These are phyloP conservation scores for Isoetes engelmannii DNA, from an alignment of 83 land plant species.

Conservation along the genomic window DNA sequence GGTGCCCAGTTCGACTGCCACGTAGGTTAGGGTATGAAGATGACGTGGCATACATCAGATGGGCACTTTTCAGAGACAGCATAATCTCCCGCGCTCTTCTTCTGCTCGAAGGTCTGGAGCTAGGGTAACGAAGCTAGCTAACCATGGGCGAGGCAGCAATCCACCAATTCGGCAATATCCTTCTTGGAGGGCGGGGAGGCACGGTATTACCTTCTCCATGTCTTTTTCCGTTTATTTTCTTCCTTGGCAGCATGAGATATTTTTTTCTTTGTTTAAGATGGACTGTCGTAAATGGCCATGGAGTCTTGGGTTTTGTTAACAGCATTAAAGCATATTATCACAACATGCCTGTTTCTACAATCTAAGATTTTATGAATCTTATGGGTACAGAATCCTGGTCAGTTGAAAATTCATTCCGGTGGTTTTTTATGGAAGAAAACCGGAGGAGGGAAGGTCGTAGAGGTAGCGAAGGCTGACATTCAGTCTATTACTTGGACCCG, in stretches of 20 bases:
- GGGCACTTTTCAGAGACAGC: no score
- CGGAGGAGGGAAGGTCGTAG: slow-evolving; percentile 54
- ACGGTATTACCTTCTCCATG: background rate
- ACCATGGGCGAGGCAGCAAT: slow-evolving; percentile 32
- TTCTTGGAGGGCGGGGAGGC: slow-evolving; percentile 34
- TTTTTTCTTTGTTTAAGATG: background rate
- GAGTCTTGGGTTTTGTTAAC: background rate
- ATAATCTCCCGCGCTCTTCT: no score
- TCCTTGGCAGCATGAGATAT: background rate
- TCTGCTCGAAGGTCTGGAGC: no score
- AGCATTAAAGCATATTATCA: background rate
- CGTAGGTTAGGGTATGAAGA: no score
- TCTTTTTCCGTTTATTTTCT: background rate
- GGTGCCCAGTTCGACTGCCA: no score
- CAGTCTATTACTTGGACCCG: slow-evolving; percentile 40
- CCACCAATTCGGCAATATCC: slow-evolving; percentile 27
- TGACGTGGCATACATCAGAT: no score
- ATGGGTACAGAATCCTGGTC: slow-evolving; percentile 41
- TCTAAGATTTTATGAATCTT: background rate
- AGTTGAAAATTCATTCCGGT: slow-evolving; percentile 36
- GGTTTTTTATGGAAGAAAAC: slow-evolving; percentile 41
- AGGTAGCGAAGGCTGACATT: slow-evolving; percentile 35
- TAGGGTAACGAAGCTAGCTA: background rate
- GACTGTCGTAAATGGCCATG: background rate
- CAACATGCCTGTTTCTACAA: background rate